Conservation (phyloP, 2,329 filamentous ascomycete species). For the Davidsoniella neocaledoniae region DNA sequence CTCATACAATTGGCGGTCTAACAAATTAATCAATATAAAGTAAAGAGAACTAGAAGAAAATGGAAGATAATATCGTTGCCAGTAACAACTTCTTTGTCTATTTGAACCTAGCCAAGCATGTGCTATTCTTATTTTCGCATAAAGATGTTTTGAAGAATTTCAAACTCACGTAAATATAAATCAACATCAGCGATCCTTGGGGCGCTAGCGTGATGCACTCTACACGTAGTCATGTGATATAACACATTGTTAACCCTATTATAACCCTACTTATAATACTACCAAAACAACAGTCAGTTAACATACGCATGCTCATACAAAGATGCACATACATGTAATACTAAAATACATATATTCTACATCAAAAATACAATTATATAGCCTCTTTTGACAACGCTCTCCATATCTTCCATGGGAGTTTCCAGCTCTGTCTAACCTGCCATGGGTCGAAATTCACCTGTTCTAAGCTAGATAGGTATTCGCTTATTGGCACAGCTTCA, state of each 20-base stretch:
- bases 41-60: background rate
- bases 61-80: background rate
- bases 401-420: conserved; percentile 61
- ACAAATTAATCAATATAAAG: background rate
- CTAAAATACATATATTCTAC: no score
- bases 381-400: conserved; percentile 30
- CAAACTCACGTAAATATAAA: background rate
- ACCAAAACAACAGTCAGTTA: no score
- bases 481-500: conserved; percentile 57
- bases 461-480: conserved; percentile 68
- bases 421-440: conserved; percentile 56
- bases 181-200: background rate
- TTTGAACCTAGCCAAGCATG: no score
- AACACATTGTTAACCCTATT: background rate
- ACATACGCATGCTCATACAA: no score
- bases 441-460: conserved; percentile 69
- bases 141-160: no score
- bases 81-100: no score
- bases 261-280: background rate
- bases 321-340: no score
- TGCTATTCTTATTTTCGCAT: no score
- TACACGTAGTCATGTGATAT: conserved; percentile 10
- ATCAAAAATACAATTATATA: background rate
- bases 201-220: conserved; percentile 9
- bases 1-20: background rate